Percentiles rank a stretch among this genome's conserved stretches.
phyloP scores from a whole-genome alignment of 176 grass and related monocot species.

The Eleusine indica region DNA sequence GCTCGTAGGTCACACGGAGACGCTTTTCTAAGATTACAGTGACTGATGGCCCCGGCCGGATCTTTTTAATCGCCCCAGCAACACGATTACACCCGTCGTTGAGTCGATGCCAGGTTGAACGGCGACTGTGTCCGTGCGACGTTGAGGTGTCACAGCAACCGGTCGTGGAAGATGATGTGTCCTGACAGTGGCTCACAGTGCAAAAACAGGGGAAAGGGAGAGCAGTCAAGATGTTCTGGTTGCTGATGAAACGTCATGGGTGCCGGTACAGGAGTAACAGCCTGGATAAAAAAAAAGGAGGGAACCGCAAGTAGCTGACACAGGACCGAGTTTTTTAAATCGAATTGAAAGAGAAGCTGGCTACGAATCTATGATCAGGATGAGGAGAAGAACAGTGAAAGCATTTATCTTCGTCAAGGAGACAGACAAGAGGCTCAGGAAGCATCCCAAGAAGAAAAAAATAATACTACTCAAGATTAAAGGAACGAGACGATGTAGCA shows the following conservation, averaged over 20 bases:
- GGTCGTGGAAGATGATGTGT: conserved; percentile 42
- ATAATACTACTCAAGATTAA: too few species aligned
- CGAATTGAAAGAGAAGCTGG: neutral
- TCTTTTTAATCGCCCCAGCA: neutral
- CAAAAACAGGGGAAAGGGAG: neutral
- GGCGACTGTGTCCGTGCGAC: conserved; percentile 6
- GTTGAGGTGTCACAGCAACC: conserved; percentile 14
- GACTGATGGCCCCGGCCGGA: neutral
- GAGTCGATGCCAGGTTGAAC: conserved; percentile 28
- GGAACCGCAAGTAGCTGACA: conserved; percentile 9
- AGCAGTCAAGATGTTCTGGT: neutral
- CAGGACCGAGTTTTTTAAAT: neutral
- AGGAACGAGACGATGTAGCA: neutral
- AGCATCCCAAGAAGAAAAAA: neutral
- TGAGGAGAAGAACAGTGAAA: neutral
- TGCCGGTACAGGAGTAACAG: conserved; percentile 24
- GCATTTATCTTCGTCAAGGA: neutral
- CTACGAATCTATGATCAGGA: neutral
- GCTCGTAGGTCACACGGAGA: neutral
- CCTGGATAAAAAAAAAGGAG: neutral
- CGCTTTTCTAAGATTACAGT: neutral
- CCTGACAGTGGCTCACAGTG: conserved; percentile 39
- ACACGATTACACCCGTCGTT: conserved; percentile 19
- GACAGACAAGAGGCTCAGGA: neutral
- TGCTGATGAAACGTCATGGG: conserved; percentile 34